Evolutionary conservation across 1,139 yeast genomes (phyloP).

Genomic region (Pichia cactophila): DNA sequence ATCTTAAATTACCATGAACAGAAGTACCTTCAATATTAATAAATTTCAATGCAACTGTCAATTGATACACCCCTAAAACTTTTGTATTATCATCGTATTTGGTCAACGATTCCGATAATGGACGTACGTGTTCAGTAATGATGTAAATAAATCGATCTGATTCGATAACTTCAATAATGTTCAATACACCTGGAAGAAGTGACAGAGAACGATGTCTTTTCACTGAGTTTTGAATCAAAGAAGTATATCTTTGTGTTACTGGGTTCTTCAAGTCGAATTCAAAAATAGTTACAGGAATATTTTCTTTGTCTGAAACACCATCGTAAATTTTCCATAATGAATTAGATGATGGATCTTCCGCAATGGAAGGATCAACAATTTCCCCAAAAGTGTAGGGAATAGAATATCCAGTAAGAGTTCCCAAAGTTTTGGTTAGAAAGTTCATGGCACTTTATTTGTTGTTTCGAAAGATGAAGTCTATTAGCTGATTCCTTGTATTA

Average conservation of each 20-base stretch:
- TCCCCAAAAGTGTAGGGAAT: conserved; percentile 53
- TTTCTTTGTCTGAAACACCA: conserved; percentile 36
- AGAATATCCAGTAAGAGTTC: conserved; percentile 44
- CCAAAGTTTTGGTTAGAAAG: conserved; percentile 50
- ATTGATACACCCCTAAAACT: conserved; percentile 45
- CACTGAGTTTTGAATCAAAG: conserved; percentile 57
- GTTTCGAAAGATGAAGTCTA: too few relatives aligned
- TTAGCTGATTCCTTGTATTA: too few relatives aligned
- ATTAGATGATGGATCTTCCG: conserved; percentile 2
- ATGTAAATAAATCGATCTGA: conserved; percentile 55
- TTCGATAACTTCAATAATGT: conserved; percentile 63
- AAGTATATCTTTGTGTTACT: conserved; percentile 29
- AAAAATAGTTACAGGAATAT: conserved; percentile 47
- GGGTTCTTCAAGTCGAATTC: conserved; percentile 49
- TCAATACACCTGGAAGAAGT: conserved; percentile 65
- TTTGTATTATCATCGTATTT: not conserved
- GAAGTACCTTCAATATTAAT: conserved; percentile 58
- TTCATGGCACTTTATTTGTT: conserved; percentile 35
- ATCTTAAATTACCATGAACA: conserved; percentile 57
- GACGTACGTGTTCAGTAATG: conserved; percentile 70
- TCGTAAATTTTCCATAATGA: conserved; percentile 34
- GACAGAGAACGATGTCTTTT: conserved; percentile 60
- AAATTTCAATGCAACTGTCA: conserved; percentile 51
- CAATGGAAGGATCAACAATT: conserved; percentile 25
- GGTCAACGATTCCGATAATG: conserved; percentile 33